Percentiles rank a stretch among this genome's conserved stretches.
phyloP scores from a whole-genome alignment of 23 red algal genomes.

The Cyanidioschyzon merolae region DNA sequence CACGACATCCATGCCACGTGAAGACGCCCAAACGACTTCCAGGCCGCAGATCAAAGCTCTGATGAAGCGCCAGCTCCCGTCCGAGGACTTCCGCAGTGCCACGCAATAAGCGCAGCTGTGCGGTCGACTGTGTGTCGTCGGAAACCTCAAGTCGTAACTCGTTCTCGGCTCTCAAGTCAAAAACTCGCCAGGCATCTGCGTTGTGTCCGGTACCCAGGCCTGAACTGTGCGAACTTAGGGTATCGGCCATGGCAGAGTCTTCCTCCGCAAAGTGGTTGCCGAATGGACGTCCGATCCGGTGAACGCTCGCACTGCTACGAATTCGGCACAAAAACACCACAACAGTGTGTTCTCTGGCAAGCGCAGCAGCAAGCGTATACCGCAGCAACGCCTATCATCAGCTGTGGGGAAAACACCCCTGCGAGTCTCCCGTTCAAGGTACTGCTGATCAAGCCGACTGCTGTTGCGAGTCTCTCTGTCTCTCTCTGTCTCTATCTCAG shows the following conservation, averaged over 20 bases:
- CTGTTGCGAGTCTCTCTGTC: too few species aligned
- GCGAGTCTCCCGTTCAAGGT: too few species aligned
- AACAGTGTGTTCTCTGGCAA: too few species aligned
- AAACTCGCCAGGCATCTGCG: not conserved
- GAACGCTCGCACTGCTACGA: too few species aligned
- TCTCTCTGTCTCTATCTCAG: too few species aligned
- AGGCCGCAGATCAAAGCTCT: conserved; percentile 25
- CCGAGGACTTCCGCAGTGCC: conserved; percentile 86
- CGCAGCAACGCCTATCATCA: too few species aligned
- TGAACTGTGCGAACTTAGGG: not conserved
- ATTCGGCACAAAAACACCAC: too few species aligned
- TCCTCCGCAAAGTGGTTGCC: too few species aligned
- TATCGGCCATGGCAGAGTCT: not conserved
- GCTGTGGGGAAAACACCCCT: too few species aligned
- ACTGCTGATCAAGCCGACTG: too few species aligned
- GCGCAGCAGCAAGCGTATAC: too few species aligned
- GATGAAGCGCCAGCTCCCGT: conserved; percentile 45
- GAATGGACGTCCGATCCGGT: too few species aligned
- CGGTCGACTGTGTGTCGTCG: conserved; percentile 17
- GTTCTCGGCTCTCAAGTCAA: conserved; percentile 14
- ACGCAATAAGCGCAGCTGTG: conserved; percentile 31
- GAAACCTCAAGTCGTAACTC: conserved; percentile 88
- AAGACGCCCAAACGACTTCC: conserved; percentile 50
- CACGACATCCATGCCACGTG: conserved; percentile 76
- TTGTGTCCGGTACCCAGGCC: not conserved